phyloP scores from a whole-genome alignment of 129 eudicot genomes.

The Mikania micrantha region DNA sequence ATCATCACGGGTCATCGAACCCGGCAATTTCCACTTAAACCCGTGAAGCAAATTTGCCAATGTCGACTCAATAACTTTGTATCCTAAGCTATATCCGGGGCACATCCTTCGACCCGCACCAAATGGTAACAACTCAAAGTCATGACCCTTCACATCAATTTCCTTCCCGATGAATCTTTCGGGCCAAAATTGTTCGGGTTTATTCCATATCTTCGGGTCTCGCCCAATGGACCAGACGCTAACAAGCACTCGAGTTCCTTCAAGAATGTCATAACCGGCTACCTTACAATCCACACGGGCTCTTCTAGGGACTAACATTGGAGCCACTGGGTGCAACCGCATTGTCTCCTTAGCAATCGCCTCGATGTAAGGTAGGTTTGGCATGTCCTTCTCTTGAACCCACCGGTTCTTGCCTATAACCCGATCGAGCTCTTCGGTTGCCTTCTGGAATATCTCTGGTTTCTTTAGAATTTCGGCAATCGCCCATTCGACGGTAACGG shows the following conservation, averaged over 20 bases:
- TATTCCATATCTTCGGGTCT: slow-evolving; percentile 43
- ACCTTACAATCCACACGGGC: slow-evolving; percentile 40
- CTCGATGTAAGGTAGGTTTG: slow-evolving; percentile 28
- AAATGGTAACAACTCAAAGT: slow-evolving; percentile 41
- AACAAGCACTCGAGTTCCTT: slow-evolving; percentile 36
- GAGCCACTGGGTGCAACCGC: slow-evolving; percentile 41
- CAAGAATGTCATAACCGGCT: slow-evolving; percentile 32
- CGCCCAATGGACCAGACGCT: slow-evolving; percentile 46
- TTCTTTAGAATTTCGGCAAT: slow-evolving; percentile 28
- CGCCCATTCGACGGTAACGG: slow-evolving; percentile 43
- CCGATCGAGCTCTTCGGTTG: slow-evolving; percentile 37
- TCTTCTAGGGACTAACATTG: slow-evolving; percentile 33
- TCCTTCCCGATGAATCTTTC: slow-evolving; percentile 40
- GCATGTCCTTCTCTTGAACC: slow-evolving; percentile 40
- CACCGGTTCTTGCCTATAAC: slow-evolving; percentile 27
- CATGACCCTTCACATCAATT: slow-evolving; percentile 36
- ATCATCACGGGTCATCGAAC: slow-evolving; percentile 21
- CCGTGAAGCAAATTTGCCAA: slow-evolving; percentile 59
- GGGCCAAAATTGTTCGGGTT: slow-evolving; percentile 38
- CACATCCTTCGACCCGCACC: slow-evolving; percentile 55
- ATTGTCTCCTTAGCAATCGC: slow-evolving; percentile 36
- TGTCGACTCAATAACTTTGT: slow-evolving; percentile 42
- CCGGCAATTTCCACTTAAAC: slow-evolving; percentile 41
- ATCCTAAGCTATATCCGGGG: slow-evolving; percentile 37
- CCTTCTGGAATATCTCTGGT: slow-evolving; percentile 35